Conservation (phyloP, 2,329 filamentous ascomycete species). For the Aspergillus spinulosporus region DNA sequence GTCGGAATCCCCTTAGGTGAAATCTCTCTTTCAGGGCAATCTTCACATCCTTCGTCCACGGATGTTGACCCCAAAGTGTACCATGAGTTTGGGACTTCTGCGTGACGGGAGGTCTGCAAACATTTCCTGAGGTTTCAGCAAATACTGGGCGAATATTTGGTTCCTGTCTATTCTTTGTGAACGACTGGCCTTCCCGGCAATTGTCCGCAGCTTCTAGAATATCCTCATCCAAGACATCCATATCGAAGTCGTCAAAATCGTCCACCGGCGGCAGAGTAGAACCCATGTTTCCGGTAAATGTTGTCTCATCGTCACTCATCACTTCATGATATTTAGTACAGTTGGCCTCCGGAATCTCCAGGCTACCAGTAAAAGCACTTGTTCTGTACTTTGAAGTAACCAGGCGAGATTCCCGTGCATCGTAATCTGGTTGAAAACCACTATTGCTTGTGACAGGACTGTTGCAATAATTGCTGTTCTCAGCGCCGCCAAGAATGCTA, state of each 20-base stretch:
- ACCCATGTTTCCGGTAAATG: constrained; percentile 45
- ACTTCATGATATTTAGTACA: constrained; percentile 26
- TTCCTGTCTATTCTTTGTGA: constrained; percentile 15
- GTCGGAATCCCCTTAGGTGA: constrained; percentile 79
- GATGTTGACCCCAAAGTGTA: constrained; percentile 58
- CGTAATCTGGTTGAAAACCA: constrained; percentile 5
- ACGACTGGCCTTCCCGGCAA: constrained; percentile 33
- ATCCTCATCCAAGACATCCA: constrained; percentile 47
- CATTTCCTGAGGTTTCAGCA: constrained; percentile 45
- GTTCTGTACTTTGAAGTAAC: constrained; percentile 5
- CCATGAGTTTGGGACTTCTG: constrained; percentile 36
- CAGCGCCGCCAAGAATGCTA: neutral
- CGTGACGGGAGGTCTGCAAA: constrained; percentile 28
- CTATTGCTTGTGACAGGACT: neutral
- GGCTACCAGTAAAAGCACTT: constrained; percentile 5
- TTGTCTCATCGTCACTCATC: constrained; percentile 27
- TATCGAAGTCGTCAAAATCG: constrained; percentile 44
- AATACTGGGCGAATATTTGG: constrained; percentile 37
- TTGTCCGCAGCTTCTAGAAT: constrained; percentile 45
- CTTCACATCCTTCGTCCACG: constrained; percentile 86
- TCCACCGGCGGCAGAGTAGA: constrained; percentile 30
- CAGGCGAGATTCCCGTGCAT: constrained; percentile 6
- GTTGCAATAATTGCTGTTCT: neutral
- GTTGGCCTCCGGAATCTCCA: constrained; percentile 9
- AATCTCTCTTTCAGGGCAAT: constrained; percentile 79